Conservation (phyloP, 1,284 basidiomycete genomes). For the Apiotrichum veenhuisii region DNA sequence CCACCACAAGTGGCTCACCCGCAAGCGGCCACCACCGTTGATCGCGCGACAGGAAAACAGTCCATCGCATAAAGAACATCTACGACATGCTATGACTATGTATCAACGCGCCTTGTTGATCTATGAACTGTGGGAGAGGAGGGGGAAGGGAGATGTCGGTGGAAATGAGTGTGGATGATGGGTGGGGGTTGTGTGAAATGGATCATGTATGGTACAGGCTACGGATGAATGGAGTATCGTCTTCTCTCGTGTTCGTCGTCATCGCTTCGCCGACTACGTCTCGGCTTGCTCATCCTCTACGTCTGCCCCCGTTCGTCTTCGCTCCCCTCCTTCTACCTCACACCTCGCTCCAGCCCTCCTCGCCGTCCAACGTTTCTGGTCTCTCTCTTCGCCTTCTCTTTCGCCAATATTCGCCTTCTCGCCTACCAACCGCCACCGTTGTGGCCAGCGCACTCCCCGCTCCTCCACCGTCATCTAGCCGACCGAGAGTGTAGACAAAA, state of each 20-base stretch:
- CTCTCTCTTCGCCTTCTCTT: not conserved
- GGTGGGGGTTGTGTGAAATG: not conserved
- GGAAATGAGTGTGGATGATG: not conserved
- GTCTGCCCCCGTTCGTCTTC: not conserved
- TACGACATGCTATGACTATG: too few relatives aligned
- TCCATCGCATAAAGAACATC: too few relatives aligned
- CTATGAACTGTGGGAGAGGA: too few relatives aligned
- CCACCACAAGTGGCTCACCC: too few relatives aligned
- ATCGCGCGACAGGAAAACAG: too few relatives aligned
- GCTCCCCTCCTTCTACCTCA: not conserved
- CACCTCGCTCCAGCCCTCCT: not conserved
- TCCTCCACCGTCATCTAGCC: conserved; percentile 8
- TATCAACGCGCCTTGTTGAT: too few relatives aligned
- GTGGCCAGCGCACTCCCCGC: conserved; percentile 11
- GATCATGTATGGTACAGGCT: not conserved
- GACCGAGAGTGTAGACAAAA: too few relatives aligned
- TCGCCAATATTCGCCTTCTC: not conserved
- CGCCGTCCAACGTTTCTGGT: not conserved
- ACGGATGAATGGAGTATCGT: not conserved
- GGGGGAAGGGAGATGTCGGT: too few relatives aligned
- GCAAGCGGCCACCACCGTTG: too few relatives aligned
- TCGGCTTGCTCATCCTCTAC: not conserved
- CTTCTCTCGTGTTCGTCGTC: not conserved
- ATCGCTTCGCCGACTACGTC: not conserved
- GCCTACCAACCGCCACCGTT: conserved; percentile 1